Evolutionary conservation across 176 grass and related monocot species (phyloP).

Genomic region (Rhynchospora pubera): DNA sequence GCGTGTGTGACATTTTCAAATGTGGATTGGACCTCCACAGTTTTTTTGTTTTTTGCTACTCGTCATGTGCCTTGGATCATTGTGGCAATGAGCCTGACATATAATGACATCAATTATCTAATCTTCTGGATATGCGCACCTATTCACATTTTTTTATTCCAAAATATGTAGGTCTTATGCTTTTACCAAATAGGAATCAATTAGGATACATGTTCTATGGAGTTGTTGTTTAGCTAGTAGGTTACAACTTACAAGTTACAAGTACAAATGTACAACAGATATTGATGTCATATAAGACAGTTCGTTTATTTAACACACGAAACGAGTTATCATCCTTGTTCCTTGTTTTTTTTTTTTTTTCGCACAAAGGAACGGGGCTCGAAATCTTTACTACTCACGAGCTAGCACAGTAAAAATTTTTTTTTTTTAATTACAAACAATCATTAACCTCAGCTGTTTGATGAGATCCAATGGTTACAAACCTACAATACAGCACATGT

Average conservation of each 20-base stretch:
- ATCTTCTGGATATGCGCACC: background rate
- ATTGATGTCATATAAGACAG: background rate
- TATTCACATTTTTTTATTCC: conserved; percentile 1
- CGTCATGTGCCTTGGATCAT: conserved; percentile 10
- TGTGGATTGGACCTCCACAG: background rate
- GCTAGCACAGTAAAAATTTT: background rate
- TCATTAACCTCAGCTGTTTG: background rate
- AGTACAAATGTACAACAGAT: background rate
- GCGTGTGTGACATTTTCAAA: background rate
- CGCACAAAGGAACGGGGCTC: background rate
- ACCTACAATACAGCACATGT: background rate
- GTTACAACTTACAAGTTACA: background rate
- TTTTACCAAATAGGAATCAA: background rate
- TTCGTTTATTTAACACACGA: background rate
- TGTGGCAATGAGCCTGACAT: background rate
- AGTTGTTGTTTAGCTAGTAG: background rate
- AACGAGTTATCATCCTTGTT: background rate
- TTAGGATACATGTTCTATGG: background rate
- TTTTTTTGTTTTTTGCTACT: background rate
- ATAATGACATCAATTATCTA: background rate
- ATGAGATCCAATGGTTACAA: background rate
- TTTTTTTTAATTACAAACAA: background rate
- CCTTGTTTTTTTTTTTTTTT: background rate
- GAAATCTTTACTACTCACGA: background rate
- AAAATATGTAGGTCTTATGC: background rate